phyloP scores from a whole-genome alignment of 352 stramenopile species.

The Phytopythium litorale region DNA sequence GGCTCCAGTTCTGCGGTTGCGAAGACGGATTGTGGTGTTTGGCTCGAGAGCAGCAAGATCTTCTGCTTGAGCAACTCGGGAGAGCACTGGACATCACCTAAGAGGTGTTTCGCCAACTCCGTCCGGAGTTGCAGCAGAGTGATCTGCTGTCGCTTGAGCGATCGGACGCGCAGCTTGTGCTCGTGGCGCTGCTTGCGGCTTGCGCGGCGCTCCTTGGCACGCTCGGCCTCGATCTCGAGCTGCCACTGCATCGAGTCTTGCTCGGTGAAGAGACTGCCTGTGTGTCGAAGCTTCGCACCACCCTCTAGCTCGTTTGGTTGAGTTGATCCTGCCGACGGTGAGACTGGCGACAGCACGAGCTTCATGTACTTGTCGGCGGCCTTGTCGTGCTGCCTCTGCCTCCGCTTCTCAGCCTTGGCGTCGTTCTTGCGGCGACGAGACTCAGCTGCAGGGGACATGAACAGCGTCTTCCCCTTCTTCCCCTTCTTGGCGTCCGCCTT shows the following conservation, averaged over 20 bases:
- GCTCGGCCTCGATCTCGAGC: slow-evolving; percentile 36
- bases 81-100: slow-evolving; percentile 47
- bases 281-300: slow-evolving; percentile 14
- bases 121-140: slow-evolving; percentile 46
- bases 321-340: not conserved
- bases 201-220: slow-evolving; percentile 33
- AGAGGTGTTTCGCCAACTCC: slow-evolving; percentile 39
- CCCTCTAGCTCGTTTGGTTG: not conserved
- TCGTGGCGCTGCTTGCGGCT: slow-evolving; percentile 25
- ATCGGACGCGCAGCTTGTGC: slow-evolving; percentile 41
- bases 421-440: slow-evolving; percentile 42
- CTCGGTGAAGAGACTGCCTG: slow-evolving; percentile 44
- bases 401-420: slow-evolving; percentile 32
- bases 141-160: slow-evolving; percentile 32
- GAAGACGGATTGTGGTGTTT: slow-evolving; percentile 29
- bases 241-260: slow-evolving; percentile 48
- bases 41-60: slow-evolving; percentile 50
- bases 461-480: slow-evolving; percentile 28
- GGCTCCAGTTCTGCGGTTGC: slow-evolving; percentile 35
- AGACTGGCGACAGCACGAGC: slow-evolving; percentile 24
- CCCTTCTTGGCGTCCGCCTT: slow-evolving; percentile 14
- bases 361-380: slow-evolving; percentile 36
- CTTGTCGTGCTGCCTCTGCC: slow-evolving; percentile 31
- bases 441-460: slow-evolving; percentile 49
- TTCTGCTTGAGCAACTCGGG: slow-evolving; percentile 48